These are phyloP conservation scores for Wickerhamomyces chambardii DNA, from an alignment of 805 yeast species.

Conservation along the genomic window DNA sequence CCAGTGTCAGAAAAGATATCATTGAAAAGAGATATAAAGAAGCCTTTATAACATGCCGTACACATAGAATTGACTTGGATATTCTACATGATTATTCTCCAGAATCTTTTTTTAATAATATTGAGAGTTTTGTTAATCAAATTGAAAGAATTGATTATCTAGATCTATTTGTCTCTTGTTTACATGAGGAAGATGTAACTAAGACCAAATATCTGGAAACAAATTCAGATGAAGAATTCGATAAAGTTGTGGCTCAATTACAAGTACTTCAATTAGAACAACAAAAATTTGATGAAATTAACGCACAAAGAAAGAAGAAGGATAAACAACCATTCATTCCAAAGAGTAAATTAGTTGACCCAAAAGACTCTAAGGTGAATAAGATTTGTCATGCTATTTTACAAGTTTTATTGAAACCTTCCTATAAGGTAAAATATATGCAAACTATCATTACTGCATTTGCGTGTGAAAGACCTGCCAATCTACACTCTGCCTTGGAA, in stretches of 20 bases:
- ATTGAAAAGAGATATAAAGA: constrained; percentile 42
- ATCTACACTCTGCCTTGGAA: constrained; percentile 62
- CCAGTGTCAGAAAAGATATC: constrained; percentile 71
- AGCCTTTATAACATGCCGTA: constrained; percentile 83
- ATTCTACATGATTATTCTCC: constrained; percentile 85
- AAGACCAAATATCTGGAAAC: constrained; percentile 80
- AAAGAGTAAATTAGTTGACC: constrained; percentile 28
- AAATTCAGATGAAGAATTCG: constrained; percentile 18
- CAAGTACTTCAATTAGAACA: constrained; percentile 24
- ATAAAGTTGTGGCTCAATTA: constrained; percentile 18
- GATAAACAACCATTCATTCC: constrained; percentile 10
- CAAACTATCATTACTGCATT: constrained; percentile 85
- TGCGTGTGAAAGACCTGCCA: constrained; percentile 88
- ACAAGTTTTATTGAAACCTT: constrained; percentile 38
- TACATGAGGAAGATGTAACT: constrained; percentile 81
- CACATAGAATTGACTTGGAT: constrained; percentile 88
- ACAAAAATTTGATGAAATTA: constrained; percentile 21
- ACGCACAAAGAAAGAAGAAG: not conserved
- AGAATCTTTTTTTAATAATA: constrained; percentile 48
- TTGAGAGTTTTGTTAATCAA: constrained; percentile 62
- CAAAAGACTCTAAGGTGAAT: constrained; percentile 54
- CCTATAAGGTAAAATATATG: constrained; percentile 46
- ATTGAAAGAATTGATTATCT: constrained; percentile 66
- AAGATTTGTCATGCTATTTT: constrained; percentile 67
- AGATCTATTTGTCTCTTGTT: constrained; percentile 80